Evolutionary conservation across 805 yeast species (phyloP), one percentile per base, ranked within the genome.

Genomic region (Geotrichum ghanense): DNA sequence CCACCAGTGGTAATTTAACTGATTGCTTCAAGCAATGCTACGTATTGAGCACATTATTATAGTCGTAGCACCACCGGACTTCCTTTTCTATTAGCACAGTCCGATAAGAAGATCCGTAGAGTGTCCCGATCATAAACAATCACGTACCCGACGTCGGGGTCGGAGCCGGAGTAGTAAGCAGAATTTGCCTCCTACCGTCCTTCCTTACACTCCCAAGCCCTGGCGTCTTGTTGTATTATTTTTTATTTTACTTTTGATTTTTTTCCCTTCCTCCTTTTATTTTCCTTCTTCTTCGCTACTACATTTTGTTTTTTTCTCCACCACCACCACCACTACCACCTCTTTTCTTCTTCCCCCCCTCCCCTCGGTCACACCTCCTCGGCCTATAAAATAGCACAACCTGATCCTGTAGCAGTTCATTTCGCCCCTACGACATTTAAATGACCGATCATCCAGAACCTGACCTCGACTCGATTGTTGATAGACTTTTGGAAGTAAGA

Each of bases 401-500:
- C 26, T 16, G 24, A 22, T 22, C 17, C 20, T 10, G 16, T 10
- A n/a, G 19, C 51, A 19, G 35, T 41, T 44, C 47, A 47, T 47
- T 48, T 43, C 43, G 39, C 19, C 23, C 35, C 39, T 20, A 9
- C n/a, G 27, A 24, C 27, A 7, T 24, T n/a, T 39, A 39, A 22
- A 65, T 64, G 68, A 60, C 65, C 50, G 69, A 65, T 52, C 64
- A 55, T 42, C 76, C 70, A 64, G 95, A 90, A 68, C 95, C 94
- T 45, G 97, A 92, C 65, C 83, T 90, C 61, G 98, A 90, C 68
- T 86, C 95, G 62, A 89, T 90, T 61, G 92, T 90, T 66, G 97
- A 90, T 71, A 81, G 97, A 74, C 76, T 90, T 61, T 74, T 90
- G 58, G 97, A 92, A 68, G 98, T 92, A 46, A 81, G 98, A 68